Evolutionary conservation across 257 asterid species (phyloP).

Genomic region (Lycium barbarum): DNA sequence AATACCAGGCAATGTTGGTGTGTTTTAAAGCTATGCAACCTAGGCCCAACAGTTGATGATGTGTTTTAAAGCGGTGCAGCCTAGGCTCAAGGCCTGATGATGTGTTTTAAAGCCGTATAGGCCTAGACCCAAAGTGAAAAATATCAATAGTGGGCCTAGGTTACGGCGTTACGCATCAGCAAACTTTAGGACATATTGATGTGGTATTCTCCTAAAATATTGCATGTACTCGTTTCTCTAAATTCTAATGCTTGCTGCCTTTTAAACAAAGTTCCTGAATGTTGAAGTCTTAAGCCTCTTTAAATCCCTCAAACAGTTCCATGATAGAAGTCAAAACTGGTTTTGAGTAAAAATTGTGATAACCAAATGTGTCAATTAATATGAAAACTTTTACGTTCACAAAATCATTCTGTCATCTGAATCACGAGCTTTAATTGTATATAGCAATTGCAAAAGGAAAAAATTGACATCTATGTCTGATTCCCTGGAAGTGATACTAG

Average conservation of each 20-base stretch:
- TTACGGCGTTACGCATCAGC: background rate
- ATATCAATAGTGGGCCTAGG: background rate
- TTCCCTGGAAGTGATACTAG: background rate
- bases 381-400: background rate
- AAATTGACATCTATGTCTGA: background rate
- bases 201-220: background rate
- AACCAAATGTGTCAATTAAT: background rate
- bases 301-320: background rate
- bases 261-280: background rate
- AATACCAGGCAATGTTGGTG: background rate
- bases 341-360: background rate
- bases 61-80: conserved; percentile 10
- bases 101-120: background rate
- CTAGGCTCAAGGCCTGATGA: background rate
- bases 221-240: background rate
- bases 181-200: background rate
- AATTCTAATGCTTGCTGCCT: background rate
- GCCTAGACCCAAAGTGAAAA: background rate
- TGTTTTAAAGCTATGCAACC: conserved; percentile 17
- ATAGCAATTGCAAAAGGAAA: background rate
- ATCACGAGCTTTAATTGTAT: background rate
- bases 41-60: background rate
- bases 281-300: background rate
- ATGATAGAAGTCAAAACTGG: background rate
- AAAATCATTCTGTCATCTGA: background rate